These are phyloP conservation scores for Saraca asoca DNA, from an alignment of 331 rosid genomes.

Conservation along the genomic window DNA sequence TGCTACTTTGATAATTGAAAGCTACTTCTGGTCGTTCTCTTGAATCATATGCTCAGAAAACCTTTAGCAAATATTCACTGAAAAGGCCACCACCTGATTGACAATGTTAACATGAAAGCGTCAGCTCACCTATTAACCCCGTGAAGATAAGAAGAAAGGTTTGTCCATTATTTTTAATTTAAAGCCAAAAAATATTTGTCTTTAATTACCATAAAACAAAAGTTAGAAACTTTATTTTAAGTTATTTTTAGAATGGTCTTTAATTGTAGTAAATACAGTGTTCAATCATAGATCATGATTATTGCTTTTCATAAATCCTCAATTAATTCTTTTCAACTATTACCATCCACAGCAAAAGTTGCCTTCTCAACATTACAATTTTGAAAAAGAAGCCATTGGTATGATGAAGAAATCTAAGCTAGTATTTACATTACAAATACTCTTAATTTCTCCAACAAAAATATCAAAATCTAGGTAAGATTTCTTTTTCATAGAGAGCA, in stretches of 20 bases:
- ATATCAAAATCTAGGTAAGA: constrained; percentile 42
- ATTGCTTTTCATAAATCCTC: neutral
- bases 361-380: constrained; percentile 32
- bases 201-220: no score
- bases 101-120: neutral
- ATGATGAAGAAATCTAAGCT: neutral
- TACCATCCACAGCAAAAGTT: constrained; percentile 18
- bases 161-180: no score
- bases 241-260: no score
- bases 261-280: no score
- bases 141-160: no score
- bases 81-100: neutral
- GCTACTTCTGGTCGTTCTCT: neutral
- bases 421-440: constrained; percentile 25
- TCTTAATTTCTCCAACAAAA: neutral
- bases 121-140: neutral
- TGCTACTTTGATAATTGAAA: neutral
- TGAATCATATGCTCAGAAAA: neutral
- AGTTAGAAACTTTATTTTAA: no score
- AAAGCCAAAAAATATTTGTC: no score
- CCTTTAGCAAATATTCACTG: neutral
- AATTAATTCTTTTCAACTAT: constrained; percentile 6
- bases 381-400: constrained; percentile 46
- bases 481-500: constrained; percentile 23
- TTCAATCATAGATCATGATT: no score